Base-by-base conservation (phyloP, 805 yeast genomes). In the Dipodascus albidus region DNA sequence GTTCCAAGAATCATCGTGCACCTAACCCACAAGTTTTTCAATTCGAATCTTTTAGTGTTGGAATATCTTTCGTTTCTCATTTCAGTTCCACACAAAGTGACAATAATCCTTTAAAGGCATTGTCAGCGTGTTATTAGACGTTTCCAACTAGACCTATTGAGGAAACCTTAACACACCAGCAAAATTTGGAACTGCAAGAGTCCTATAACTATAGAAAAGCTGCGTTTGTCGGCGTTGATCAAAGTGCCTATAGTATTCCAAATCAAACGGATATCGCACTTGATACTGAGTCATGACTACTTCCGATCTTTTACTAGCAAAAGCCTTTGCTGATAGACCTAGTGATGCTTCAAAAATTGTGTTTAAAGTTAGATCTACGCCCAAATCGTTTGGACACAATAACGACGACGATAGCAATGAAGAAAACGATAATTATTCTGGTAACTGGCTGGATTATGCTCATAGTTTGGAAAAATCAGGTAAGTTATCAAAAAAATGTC, bases 261-360 rank as follows among this genome's bases (percentile, higher is more conserved):
- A 31, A 31, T 31, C 38, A 31, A 31, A 15, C 38, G 15, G 15
- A 31, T 31, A 31, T 15, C 9, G 38, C 14, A 9, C 15, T 31
- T 31, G 9, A 15, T 31, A 9, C 20, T 38, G 20, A 38, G n/a
- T 27, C 33, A 38, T 38, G 44, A 14, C 9, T 38, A 14, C 17
- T 14, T 38, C 44, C 17, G 20, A 17, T 3, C 44, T n/a, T 6
- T 47, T 47, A 27, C 31, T 47, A 8, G 31, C 49, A 4, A 47
- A 47, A 47, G 49, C 49, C 11, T 47, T 47, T 47, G 49, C 49
- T 23, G 49, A 22, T 47, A 17, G 17, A 14, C 23, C 49, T 11
- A 22, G 17, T 9, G 49, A 47, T 9, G 31, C 24, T 14, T 47
- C 49, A 4, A 47, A n/a, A 9, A 21, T 22, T 11, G 49, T 47